These are phyloP conservation scores for Neoscytalidium dimidiatum DNA, from an alignment of 2,329 filamentous ascomycete genomes.

Conservation along the genomic window DNA sequence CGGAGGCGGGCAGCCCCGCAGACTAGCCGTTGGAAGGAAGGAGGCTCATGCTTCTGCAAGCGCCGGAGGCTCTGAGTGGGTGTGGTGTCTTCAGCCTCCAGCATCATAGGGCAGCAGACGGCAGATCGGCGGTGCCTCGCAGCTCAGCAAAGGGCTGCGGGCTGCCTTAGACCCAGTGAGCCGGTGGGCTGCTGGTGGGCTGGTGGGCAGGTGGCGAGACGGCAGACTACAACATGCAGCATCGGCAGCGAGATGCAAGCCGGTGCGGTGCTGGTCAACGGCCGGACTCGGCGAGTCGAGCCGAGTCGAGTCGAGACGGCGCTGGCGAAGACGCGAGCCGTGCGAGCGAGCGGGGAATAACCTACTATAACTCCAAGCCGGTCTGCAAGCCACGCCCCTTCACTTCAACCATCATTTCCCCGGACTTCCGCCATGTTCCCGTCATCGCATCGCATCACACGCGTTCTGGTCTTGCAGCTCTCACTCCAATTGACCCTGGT, in stretches of 20 bases:
- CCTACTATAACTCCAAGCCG: neutral
- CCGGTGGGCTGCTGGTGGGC: too few relatives aligned
- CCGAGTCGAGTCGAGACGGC: conserved; percentile 4
- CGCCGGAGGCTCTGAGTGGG: neutral
- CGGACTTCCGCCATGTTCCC: neutral
- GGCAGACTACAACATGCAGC: neutral
- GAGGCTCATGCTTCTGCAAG: neutral
- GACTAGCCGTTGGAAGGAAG: neutral
- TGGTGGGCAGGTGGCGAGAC: neutral
- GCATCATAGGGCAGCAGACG: neutral
- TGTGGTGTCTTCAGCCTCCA: neutral
- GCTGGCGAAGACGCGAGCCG: too few relatives aligned
- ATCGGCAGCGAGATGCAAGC: neutral
- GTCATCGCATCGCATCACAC: too few relatives aligned
- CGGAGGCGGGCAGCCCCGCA: neutral
- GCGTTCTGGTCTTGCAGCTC: too few relatives aligned
- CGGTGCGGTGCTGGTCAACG: too few relatives aligned
- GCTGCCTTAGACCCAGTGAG: too few relatives aligned
- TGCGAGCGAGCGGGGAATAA: neutral
- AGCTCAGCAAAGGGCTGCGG: neutral
- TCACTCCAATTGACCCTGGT: neutral
- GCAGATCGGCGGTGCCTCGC: conserved; percentile 5
- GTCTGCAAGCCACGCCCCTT: neutral
- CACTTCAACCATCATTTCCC: neutral
- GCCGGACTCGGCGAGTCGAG: neutral